Conservation (phyloP, 2,329 filamentous ascomycete species). For the Botrytis paeoniae region DNA sequence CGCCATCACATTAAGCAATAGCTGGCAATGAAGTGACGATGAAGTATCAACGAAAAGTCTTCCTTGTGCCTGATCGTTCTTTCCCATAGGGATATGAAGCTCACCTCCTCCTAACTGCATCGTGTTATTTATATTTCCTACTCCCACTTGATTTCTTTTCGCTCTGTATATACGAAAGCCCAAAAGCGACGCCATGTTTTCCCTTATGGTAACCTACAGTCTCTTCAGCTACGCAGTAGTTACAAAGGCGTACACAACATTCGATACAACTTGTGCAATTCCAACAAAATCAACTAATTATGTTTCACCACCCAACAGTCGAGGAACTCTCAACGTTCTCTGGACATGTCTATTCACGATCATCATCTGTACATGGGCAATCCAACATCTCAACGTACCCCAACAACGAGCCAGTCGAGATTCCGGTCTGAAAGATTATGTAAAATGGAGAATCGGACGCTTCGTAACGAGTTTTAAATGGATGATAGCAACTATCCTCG, state of each 20-base stretch:
- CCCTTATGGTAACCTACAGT: neutral
- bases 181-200: neutral
- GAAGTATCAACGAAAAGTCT: no score
- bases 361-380: slow-evolving; percentile 25
- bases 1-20: neutral
- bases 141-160: neutral
- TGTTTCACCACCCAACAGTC: slow-evolving; percentile 23
- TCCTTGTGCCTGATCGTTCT: neutral
- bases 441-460: slow-evolving; percentile 7
- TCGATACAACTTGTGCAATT: slow-evolving; percentile 11
- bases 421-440: neutral
- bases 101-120: neutral
- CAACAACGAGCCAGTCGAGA: slow-evolving; percentile 4
- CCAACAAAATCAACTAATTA: slow-evolving; percentile 1
- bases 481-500: slow-evolving; percentile 22
- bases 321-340: slow-evolving; percentile 29
- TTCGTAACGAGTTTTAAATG: slow-evolving; percentile 17
- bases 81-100: neutral
- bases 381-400: slow-evolving; percentile 31
- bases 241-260: slow-evolving; percentile 4
- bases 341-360: slow-evolving; percentile 28
- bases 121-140: neutral
- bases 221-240: neutral
- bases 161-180: neutral
- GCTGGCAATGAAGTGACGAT: neutral